Base-by-base conservation (phyloP, 1,284 basidiomycete genomes). In the Hemileia vastatrix region DNA sequence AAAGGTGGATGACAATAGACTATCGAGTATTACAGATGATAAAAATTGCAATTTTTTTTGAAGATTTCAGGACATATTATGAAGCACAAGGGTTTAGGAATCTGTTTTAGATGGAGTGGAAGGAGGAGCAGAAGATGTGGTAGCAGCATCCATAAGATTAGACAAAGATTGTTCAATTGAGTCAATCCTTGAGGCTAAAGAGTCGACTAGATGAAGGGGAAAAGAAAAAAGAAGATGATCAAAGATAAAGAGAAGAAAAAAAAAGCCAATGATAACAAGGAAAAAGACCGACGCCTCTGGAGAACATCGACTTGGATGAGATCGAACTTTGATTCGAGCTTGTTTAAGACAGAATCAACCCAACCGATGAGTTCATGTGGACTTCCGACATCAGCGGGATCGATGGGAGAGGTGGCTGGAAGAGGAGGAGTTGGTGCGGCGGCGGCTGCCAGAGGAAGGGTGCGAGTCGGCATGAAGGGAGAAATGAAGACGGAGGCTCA, bases 311-410 rank as follows among this genome's bases (percentile, higher is more conserved):
- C 2, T n/a, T 61, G 51, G 15, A 61, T 47, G 31, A 50, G 19
- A 45, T 33, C 24, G 43, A 61, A 61, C 32, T 61, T 61, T 1
- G 58, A 9, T 33, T 61, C 58, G 2, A 61, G 58, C 19, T 61
- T 61, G n/a, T 24, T 40, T 8, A 61, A 50, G 9, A 61, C 58
- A 24, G 33, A 43, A 45, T 61, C 58, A 5, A 61, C 58, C 58
- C 58, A 61, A 18, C 58, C 58, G 23, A 61, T 61, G 13, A 61
- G 51, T 61, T 61, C 58, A 54, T 54, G 58, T 33, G 58, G 58
- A 47, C 58, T 61, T 47, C 36, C 53, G 15, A 61, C 48, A 47
- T 61, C 49, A 32, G 53, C 54, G 15, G 52, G 43, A 40, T 61
- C 51, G 31, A 61, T 11, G n/a, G n/a, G n/a, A n/a, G n/a, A n/a